A percentile compares a stretch with the other conserved stretches of the same genome.
phyloP scores from a whole-genome alignment of 2,329 filamentous ascomycete genomes.

The Diatrype stigma region DNA sequence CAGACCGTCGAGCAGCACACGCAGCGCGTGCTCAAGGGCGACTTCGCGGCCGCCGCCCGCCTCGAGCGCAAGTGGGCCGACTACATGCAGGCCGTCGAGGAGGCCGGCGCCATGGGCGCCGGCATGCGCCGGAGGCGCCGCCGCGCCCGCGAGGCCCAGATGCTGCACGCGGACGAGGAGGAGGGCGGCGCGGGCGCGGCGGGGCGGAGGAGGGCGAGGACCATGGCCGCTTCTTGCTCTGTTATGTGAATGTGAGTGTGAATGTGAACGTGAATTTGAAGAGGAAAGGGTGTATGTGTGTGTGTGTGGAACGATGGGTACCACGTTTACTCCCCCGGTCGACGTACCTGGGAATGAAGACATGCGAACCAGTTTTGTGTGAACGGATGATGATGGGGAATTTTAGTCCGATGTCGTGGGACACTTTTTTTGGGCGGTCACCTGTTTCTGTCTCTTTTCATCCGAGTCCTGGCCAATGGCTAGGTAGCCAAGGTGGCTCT shows the following conservation, averaged over 20 bases:
- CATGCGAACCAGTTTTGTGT: neutral
- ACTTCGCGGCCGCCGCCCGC: slow-evolving; percentile 68
- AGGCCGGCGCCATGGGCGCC: slow-evolving; percentile 66
- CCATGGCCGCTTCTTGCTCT: slow-evolving; percentile 51
- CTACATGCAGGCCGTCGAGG: slow-evolving; percentile 89
- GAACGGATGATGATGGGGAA: neutral
- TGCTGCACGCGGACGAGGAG: slow-evolving; percentile 76
- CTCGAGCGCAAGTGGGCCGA: slow-evolving; percentile 89
- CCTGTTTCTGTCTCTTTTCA: too few species aligned
- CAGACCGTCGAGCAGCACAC: slow-evolving; percentile 92
- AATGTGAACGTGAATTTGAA: too few species aligned
- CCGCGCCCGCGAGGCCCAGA: slow-evolving; percentile 75
- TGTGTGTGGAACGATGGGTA: neutral
- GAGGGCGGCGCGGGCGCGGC: slow-evolving; percentile 54
- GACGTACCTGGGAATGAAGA: too few species aligned
- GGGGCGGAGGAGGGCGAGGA: slow-evolving; percentile 59
- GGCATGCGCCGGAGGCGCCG: slow-evolving; percentile 67
- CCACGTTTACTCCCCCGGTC: too few species aligned
- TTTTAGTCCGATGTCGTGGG: neutral
- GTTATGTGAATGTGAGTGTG: slow-evolving; percentile 59
- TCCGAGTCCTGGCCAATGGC: too few species aligned
- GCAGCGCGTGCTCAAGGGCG: slow-evolving; percentile 75
- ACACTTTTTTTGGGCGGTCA: too few species aligned
- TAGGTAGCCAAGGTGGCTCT: too few species aligned
- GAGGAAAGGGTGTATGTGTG: neutral